Evolutionary conservation across 805 yeast species (phyloP).

Genomic region (Wickerhamomyces hampshirensis): DNA sequence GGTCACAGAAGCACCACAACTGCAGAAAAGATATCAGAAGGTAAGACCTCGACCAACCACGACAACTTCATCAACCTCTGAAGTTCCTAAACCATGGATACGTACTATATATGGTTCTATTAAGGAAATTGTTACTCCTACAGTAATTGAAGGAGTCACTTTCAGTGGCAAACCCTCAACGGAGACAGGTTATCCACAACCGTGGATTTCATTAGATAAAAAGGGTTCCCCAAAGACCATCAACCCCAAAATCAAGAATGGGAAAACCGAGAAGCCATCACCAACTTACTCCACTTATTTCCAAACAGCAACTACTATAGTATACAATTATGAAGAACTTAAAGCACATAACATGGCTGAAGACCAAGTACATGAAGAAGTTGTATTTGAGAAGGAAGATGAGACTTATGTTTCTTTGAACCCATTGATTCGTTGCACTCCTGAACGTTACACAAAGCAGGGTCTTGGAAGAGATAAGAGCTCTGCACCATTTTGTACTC

Average conservation of each 20-base stretch:
- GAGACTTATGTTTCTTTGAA: constrained; percentile 64
- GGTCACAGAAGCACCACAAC: constrained; percentile 6
- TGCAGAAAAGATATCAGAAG: constrained; percentile 25
- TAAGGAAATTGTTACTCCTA: constrained; percentile 66
- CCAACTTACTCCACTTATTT: constrained; percentile 79
- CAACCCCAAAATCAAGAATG: constrained; percentile 70
- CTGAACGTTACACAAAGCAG: constrained; percentile 62
- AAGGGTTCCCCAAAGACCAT: constrained; percentile 80
- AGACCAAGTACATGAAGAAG: constrained; percentile 54
- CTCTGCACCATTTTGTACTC: constrained; percentile 85
- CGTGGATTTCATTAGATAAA: constrained; percentile 76
- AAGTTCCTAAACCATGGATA: constrained; percentile 58
- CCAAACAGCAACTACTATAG: constrained; percentile 58
- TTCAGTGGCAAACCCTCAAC: constrained; percentile 40
- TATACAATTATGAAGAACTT: constrained; percentile 54
- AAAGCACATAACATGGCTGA: constrained; percentile 71
- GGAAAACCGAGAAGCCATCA: constrained; percentile 55
- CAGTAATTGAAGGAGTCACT: constrained; percentile 54
- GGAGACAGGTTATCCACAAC: constrained; percentile 60
- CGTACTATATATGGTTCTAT: constrained; percentile 59
- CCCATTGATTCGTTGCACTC: constrained; percentile 84
- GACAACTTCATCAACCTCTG: constrained; percentile 29
- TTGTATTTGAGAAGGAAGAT: constrained; percentile 58
- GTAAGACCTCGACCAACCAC: constrained; percentile 29
- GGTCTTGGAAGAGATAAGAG: constrained; percentile 51